Evolutionary conservation across 1,284 basidiomycete species (phyloP), one percentile per base, ranked within the genome.

Genomic region (Lentinula novae-zelandiae): DNA sequence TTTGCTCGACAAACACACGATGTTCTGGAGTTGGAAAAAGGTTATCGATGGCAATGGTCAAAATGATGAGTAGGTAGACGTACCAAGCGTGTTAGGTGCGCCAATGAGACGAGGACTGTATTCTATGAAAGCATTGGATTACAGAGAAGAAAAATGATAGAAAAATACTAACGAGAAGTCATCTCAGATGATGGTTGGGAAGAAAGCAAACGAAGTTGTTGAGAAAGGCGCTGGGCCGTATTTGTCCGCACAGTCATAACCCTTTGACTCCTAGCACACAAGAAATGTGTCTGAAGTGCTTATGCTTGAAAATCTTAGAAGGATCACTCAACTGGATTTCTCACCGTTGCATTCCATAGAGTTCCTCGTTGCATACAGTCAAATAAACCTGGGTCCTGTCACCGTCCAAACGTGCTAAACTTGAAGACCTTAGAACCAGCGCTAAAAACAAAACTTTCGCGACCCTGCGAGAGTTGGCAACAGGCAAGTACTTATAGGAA

Each of bases 1-100:
- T 87, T 72, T 92, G 89, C 77, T 99, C 96, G 76, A 95, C 86
- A 84, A 78, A 99, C 64, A 96, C 90, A 64, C 96, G 93, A 82
- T 97, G 93, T 70, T 98, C 96, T 96, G 74, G 50, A 62, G 63
- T 58, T 62, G 65, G 65, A 65, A 68, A 63, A 7, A 55, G 2
- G 27, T 34, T 34, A 46, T 56, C 31, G 54, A 56, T 44, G 34
- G 36, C 1, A 60, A 40, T 17, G 7, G 58, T 33, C 49, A 42
- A n/a, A 55, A 60, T 22, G 62, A 34, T 31, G 40, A 15, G n/a
- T 5, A 53, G 38, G 58, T 46, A 46, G 42, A 74, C 82, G 66
- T 69, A 96, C 94, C 95, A 67, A 98, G 87, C 62, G 96, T 97
- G 83, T 98, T 92, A 69, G 92, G 83, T 59, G 95, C 90, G 60